Evolutionary conservation across 2,329 filamentous ascomycete genomes (phyloP), one percentile per base, ranked within the genome.

Genomic region (Colletotrichum sp.): DNA sequence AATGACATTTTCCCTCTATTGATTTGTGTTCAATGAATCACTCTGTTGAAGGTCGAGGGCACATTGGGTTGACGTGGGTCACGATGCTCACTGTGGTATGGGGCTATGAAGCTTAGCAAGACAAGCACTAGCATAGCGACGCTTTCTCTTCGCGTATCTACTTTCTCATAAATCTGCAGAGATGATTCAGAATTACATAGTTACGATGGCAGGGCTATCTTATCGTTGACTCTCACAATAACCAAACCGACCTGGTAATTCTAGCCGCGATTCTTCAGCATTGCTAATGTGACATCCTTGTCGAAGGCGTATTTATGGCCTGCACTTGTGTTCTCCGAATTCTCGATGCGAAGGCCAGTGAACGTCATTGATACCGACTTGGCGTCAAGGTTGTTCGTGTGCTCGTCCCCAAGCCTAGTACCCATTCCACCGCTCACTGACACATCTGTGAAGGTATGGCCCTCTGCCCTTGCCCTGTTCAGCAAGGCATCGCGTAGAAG

Each of bases 1-100:
- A 12, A n/a, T 9, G 0, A n/a, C 8, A 4, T 0, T n/a, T 6
- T 0, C 39, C 9, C 36, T n/a, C 5, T 12, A n/a, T 22, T 22
- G 9, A 6, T n/a, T n/a, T 12, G 1, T 48, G 8, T 0, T 8
- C 44, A 12, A 52, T 52, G 10, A 52, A 13, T 13, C 10, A 52
- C 44, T 13, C 3, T 52, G 44, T 52, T 52, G n/a, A 2, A 52
- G 44, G 3, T 24, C n/a, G n/a, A 52, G 10, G 0, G 10, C 3
- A 39, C 1, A 1, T 13, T 13, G 10, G 10, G n/a, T 52, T 52
- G 6, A 22, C 22, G 3, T 13, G 12, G 44, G n/a, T 8, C 12
- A 24, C 44, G n/a, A 22, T 24, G 44, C 44, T 22, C 10, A 0
- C 8, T 10, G 10, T 52, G n/a, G 44, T 0, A 52, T 8, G 10